Percentiles rank a stretch among this genome's conserved stretches.
Conservation (phyloP, 768 basidiomycete species). For the Mycena leptocephala region DNA sequence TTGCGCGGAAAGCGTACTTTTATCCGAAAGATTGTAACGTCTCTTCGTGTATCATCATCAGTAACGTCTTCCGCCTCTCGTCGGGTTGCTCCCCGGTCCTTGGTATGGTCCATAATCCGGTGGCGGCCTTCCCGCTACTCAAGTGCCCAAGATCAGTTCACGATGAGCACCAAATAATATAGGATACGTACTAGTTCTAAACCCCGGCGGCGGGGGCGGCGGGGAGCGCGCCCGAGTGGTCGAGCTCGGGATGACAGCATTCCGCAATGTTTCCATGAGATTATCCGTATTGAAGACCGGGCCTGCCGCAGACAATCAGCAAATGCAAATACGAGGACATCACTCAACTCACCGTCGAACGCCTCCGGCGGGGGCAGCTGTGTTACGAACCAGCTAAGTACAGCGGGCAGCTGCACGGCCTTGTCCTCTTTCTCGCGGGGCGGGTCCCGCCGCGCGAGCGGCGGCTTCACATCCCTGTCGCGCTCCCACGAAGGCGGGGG, state of each 20-base stretch:
- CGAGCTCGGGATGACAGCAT: constrained; percentile 83
- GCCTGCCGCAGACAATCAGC: constrained; percentile 62
- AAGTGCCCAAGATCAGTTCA: constrained; percentile 24
- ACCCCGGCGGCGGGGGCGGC: constrained; percentile 71
- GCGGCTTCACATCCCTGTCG: constrained; percentile 50
- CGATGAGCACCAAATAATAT: neutral
- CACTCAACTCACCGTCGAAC: constrained; percentile 84
- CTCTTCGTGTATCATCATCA: neutral
- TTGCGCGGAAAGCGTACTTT: constrained; percentile 1
- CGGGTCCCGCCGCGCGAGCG: constrained; percentile 37
- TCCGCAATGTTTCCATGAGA: constrained; percentile 88
- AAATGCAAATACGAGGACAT: constrained; percentile 11
- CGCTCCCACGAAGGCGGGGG: constrained; percentile 61
- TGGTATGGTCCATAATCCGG: constrained; percentile 92
- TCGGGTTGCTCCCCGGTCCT: constrained; percentile 71
- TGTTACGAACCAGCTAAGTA: constrained; percentile 90
- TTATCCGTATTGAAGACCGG: constrained; percentile 94
- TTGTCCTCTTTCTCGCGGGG: constrained; percentile 63
- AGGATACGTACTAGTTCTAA: constrained; percentile 60
- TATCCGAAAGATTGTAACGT: neutral
- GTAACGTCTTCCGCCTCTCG: constrained; percentile 50
- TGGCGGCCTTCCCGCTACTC: constrained; percentile 78
- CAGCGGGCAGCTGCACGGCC: constrained; percentile 60
- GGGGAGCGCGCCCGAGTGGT: constrained; percentile 69
- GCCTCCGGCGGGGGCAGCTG: constrained; percentile 78